These are phyloP conservation scores for Pyronema domesticum DNA, from an alignment of 495 filamentous ascomycete species.

Conservation along the genomic window DNA sequence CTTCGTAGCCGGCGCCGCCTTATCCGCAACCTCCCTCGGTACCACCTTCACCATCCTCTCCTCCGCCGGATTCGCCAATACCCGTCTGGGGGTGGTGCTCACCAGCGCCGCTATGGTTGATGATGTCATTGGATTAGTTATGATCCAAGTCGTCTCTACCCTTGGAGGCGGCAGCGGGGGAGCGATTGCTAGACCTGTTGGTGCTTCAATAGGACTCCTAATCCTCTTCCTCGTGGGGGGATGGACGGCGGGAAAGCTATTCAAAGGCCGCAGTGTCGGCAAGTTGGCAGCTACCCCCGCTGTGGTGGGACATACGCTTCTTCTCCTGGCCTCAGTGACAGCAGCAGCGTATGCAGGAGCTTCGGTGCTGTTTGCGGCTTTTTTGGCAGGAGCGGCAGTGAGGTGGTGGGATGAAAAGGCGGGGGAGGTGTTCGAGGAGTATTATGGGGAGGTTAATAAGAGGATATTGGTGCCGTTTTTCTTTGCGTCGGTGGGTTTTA, in stretches of 20 bases:
- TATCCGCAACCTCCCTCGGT: slow-evolving; percentile 60
- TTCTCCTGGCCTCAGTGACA: slow-evolving; percentile 33
- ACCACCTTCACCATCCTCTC: slow-evolving; percentile 61
- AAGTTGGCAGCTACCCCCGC: slow-evolving; percentile 16
- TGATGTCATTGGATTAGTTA: slow-evolving; percentile 64
- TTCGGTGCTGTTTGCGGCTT: slow-evolving; percentile 41
- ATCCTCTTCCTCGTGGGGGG: slow-evolving; percentile 11
- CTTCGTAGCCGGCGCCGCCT: slow-evolving; percentile 59
- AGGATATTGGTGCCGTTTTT: slow-evolving; percentile 54
- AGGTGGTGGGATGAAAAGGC: slow-evolving; percentile 38
- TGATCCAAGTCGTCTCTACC: slow-evolving; percentile 43
- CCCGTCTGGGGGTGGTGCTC: slow-evolving; percentile 50
- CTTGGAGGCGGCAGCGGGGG: slow-evolving; percentile 25
- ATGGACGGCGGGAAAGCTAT: slow-evolving; percentile 9
- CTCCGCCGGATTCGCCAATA: slow-evolving; percentile 32
- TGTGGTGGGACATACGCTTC: slow-evolving; percentile 28
- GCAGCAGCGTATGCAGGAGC: slow-evolving; percentile 38
- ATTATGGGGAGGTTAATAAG: slow-evolving; percentile 34
- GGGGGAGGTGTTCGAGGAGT: slow-evolving; percentile 34
- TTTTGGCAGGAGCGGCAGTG: slow-evolving; percentile 35
- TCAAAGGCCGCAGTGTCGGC: slow-evolving; percentile 3
- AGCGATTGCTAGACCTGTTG: slow-evolving; percentile 17
- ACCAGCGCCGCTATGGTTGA: slow-evolving; percentile 64
- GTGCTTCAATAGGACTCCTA: slow-evolving; percentile 20
- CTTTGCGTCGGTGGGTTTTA: slow-evolving; percentile 67